phyloP scores from a whole-genome alignment of 129 eudicot species.

The Flaveria ramosissima region DNA sequence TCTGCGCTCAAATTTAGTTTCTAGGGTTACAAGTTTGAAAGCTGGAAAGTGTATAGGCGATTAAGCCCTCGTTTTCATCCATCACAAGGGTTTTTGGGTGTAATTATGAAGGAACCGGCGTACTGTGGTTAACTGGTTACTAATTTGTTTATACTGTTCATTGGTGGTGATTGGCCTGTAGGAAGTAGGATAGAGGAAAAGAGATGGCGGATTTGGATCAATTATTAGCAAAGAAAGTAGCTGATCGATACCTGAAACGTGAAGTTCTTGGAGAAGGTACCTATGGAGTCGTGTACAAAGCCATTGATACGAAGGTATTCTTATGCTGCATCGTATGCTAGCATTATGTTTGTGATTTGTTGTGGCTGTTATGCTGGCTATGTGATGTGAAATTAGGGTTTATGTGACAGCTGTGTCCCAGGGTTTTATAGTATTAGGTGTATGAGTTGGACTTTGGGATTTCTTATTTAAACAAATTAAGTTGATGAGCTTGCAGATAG shows the following conservation, averaged over 20 bases:
- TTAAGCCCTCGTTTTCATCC: not conserved
- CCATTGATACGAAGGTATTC: constrained; percentile 88
- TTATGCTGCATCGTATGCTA: not conserved
- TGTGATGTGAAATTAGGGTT: constrained; percentile 25
- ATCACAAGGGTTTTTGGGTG: constrained; percentile 13
- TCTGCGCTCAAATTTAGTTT: not conserved
- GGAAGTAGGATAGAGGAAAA: constrained; percentile 10
- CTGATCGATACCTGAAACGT: constrained; percentile 89
- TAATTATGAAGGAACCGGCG: not conserved
- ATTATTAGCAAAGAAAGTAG: constrained; percentile 62
- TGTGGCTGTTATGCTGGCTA: not conserved
- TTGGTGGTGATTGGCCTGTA: not conserved
- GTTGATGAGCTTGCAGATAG: not conserved
- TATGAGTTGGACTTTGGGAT: not conserved
- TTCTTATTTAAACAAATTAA: not conserved
- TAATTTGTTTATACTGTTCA: constrained; percentile 2
- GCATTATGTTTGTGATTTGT: not conserved
- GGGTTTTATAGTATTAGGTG: not conserved
- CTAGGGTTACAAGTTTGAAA: constrained; percentile 10
- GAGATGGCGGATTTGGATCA: constrained; percentile 60
- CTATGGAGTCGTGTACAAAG: constrained; percentile 94
- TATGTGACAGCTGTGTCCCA: not conserved
- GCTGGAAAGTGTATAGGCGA: not conserved
- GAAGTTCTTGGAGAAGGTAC: constrained; percentile 99
- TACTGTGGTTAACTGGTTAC: not conserved